phyloP scores from a whole-genome alignment of 2,329 filamentous ascomycete genomes.

The Alternaria angustiovoidea region DNA sequence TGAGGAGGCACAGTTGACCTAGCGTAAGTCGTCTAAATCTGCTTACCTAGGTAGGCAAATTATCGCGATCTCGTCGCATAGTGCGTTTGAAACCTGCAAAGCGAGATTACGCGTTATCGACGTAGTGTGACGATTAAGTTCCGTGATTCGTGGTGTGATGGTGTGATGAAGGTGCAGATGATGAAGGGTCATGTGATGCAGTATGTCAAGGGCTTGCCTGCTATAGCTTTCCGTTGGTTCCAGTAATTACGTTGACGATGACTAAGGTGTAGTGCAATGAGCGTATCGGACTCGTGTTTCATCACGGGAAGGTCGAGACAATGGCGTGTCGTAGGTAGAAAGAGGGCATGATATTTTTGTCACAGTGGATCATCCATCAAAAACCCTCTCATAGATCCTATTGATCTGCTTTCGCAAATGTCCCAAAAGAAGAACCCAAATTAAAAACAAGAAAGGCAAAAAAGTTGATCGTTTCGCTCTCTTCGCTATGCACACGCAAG shows the following conservation, averaged over 20 bases:
- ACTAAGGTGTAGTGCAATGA: background rate
- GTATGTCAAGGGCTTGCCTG: conserved; percentile 4
- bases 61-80: background rate
- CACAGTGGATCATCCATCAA: background rate
- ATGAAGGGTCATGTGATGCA: conserved; percentile 3
- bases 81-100: background rate
- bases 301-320: background rate
- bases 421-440: background rate
- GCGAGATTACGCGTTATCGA: background rate
- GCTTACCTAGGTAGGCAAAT: background rate
- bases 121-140: background rate
- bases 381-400: conserved; percentile 2
- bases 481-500: conserved; percentile 4
- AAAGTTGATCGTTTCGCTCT: background rate
- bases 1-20: background rate
- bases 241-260: background rate
- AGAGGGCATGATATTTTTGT: conserved; percentile 8
- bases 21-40: background rate
- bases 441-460: conserved; percentile 6
- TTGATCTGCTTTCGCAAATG: conserved; percentile 1
- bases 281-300: background rate
- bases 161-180: conserved; percentile 2
- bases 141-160: background rate
- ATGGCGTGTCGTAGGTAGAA: background rate
- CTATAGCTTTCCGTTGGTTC: background rate